phyloP scores from a whole-genome alignment of 2,329 filamentous ascomycete species.

The Cryphonectria nitschkei region DNA sequence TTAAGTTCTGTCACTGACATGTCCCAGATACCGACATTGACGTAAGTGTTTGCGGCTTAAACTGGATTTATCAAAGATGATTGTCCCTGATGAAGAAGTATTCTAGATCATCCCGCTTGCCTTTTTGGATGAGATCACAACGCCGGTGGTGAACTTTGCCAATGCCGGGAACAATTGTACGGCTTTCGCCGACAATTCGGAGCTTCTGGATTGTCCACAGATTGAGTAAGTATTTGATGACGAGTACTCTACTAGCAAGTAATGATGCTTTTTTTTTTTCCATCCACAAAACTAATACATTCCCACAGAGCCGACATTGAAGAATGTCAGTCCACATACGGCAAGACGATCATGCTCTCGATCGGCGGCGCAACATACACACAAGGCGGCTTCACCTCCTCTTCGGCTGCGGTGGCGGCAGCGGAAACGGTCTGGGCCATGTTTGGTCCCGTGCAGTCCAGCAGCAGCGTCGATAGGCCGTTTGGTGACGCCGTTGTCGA shows the following conservation, averaged over 20 bases:
- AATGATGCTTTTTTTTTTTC: neutral
- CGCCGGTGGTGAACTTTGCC: slow-evolving; percentile 64
- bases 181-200: slow-evolving; percentile 60
- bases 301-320: slow-evolving; percentile 51
- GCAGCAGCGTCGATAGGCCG: slow-evolving; percentile 58
- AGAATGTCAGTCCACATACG: slow-evolving; percentile 62
- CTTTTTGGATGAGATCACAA: slow-evolving; percentile 63
- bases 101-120: slow-evolving; percentile 64
- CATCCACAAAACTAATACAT: neutral
- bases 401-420: slow-evolving; percentile 53
- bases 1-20: neutral
- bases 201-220: slow-evolving; percentile 63
- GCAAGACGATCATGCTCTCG: slow-evolving; percentile 74
- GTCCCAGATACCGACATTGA: slow-evolving; percentile 49
- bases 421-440: slow-evolving; percentile 71
- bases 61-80: slow-evolving; percentile 26
- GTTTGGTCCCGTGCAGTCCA: slow-evolving; percentile 62
- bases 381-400: slow-evolving; percentile 67
- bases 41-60: slow-evolving; percentile 37
- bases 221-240: slow-evolving; percentile 56
- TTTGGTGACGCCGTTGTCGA: slow-evolving; percentile 70
- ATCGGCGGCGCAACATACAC: slow-evolving; percentile 72
- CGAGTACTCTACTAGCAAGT: neutral
- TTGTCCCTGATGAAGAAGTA: neutral
- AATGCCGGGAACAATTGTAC: slow-evolving; percentile 66